Base-by-base conservation (phyloP, 2,329 filamentous ascomycete genomes). In the Alternaria hordeiaustralica region DNA sequence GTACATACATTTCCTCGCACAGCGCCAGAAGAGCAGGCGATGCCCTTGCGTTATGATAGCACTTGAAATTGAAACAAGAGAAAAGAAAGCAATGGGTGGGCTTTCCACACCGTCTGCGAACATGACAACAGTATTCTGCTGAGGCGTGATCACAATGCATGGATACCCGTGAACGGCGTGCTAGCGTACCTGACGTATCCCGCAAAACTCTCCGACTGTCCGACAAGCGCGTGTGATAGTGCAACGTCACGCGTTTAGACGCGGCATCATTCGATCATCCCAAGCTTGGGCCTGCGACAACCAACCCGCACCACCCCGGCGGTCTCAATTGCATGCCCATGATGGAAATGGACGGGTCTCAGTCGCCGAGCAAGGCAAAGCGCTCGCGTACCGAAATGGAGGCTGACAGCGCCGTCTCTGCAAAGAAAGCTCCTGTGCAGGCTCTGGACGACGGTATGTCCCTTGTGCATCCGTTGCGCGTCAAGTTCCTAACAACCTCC, bases 361-460 rank as follows among this genome's bases (percentile, higher is more conserved):
- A 71, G 63, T 74, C 71, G 71, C 71, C 70, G 60, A 70, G 51
- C 30, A 74, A 70, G 47, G 28, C 58, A 6, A 74, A 74, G 61
- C 70, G 72, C 56, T 71, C 72, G 36, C 72, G 71, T 49, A 61
- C 68, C 36, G 68, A 72, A 67, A 73, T 74, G 70, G 72, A 74
- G 45, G 66, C 63, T 13, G 71, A 67, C 26, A 65, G 71, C 44
- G 49, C 58, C 51, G 45, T 28, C 20, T 30, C 44, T 47, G 55
- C 64, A 25, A 63, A 60, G 26, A 44, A 55, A 18, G 46, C 66
- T 58, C 61, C 58, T 28, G 63, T 58, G 21, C 68, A 61, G 63
- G 54, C 61, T n/a, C 30, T 43, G 13, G 63, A 67, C 12, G 63
- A 67, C 20, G 69, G 69, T 73, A 66, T 33, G 25, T 12, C 43